These are phyloP conservation scores for Cystofilobasidium bisporidii DNA, from an alignment of 768 basidiomycete genomes.

Conservation along the genomic window DNA sequence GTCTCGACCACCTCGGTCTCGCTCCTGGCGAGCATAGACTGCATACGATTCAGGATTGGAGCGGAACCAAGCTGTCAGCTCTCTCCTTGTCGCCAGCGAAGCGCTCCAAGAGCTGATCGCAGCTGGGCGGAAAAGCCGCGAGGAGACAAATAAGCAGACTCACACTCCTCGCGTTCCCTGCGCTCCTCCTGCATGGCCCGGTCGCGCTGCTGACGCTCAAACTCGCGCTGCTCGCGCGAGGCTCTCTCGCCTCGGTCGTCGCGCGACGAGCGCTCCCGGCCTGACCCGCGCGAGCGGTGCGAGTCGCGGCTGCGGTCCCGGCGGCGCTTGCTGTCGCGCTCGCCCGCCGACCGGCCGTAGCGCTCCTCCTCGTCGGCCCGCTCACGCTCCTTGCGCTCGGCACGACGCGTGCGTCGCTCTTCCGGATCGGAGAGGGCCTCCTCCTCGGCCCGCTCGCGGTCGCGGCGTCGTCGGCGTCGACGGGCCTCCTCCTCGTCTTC, in stretches of 20 bases:
- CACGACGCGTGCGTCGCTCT: slow-evolving; percentile 26
- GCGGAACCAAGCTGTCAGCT: neutral
- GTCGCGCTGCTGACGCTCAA: slow-evolving; percentile 8
- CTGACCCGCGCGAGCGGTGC: slow-evolving; percentile 9
- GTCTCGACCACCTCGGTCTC: slow-evolving; percentile 22
- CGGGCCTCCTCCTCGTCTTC: slow-evolving; percentile 24
- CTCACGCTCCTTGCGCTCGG: slow-evolving; percentile 20
- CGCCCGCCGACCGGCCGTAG: slow-evolving; percentile 18
- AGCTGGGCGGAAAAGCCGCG: too few relatives aligned
- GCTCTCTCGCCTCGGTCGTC: slow-evolving; percentile 1
- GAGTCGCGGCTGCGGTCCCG: slow-evolving; percentile 17
- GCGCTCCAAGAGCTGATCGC: neutral
- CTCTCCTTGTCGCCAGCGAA: neutral
- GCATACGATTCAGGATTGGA: neutral
- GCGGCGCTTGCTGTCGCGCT: neutral
- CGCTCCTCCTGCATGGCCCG: slow-evolving; percentile 21
- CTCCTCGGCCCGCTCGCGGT: slow-evolving; percentile 49
- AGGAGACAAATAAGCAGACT: neutral
- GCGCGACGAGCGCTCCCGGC: slow-evolving; percentile 11
- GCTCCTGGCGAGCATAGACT: slow-evolving; percentile 37
- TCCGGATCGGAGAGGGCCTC: slow-evolving; percentile 29
- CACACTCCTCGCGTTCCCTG: slow-evolving; percentile 33
- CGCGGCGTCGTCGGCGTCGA: slow-evolving; percentile 47
- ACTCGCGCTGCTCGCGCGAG: neutral
- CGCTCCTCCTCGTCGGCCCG: neutral